Base-by-base conservation (phyloP, 2,329 filamentous ascomycete species). In the Cladosporium cucumerinum region DNA sequence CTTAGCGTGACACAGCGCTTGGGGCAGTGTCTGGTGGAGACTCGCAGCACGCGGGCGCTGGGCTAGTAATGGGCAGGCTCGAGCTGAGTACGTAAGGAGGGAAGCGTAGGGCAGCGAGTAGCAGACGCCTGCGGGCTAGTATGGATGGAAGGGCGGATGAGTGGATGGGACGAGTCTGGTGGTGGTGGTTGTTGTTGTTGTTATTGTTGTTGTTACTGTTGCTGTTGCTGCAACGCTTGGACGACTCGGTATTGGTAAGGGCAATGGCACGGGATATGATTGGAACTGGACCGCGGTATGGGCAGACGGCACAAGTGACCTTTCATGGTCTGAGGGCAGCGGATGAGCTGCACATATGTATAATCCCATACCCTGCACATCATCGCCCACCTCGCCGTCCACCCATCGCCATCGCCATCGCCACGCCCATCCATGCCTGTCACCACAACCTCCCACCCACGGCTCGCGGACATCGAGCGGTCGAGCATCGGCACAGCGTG, bases 21-120 rank as follows among this genome's bases (percentile, higher is more conserved):
- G 60, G 60, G 61, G 63, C 57, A 54, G 32, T 43, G 54, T 60
- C 54, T 46, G 57, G 63, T 65, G 63, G 63, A 61, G 63, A 34
- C 49, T n/a, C n/a, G n/a, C 55, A 34, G 46, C 46, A 49, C 46
- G 49, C 32, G 49, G 49, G 32, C 49, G 55, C 23, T 21, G 21
- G 21, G 61, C 46, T 54, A 54, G 60, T n/a, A 32, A 32, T 14
- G 34, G 51, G 36, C 48, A 28, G 21, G 52, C 51, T 32, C n/a
- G 25, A 39, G 39, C 49, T 26, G 8, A 55, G 61, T 52, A 63
- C 34, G 36, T 55, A 55, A 55, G 61, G 30, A 57, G 48, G 26
- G 30, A 30, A 54, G 51, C 26, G 51, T 54, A 54, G 51, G 51
- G 51, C 39, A 46, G n/a, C 51, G 26, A 54, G 51, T 21, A 54